Base-by-base conservation (phyloP, 176 grass and related monocot genomes). In the Oryza glaberrima region DNA sequence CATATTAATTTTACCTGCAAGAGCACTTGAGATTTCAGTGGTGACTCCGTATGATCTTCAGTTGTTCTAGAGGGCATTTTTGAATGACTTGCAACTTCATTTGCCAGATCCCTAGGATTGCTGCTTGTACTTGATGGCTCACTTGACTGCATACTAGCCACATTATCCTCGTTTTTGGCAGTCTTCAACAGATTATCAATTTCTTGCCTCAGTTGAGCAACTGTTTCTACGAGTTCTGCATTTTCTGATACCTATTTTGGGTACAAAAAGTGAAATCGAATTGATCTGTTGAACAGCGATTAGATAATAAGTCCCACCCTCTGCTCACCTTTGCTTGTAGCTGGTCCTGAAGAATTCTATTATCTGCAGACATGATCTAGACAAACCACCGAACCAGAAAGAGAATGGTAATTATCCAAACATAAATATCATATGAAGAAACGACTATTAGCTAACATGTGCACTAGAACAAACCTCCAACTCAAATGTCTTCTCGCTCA, bases 311-410 rank as follows among this genome's bases (percentile, higher is more conserved):
- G 65, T 46, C 72, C 43, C 32, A 54, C 43, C 40, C 2, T 72
- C 70, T 63, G 75, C 86, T 82, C 70, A 95, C 96, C 96, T 98
- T 98, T 76, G 83, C 74, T 85, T 95, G 93, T 36, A 98, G 83
- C 74, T 98, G 96, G 61, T 98, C 93, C 90, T 98, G 96, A 83
- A 98, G 96, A 87, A 98, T 88, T 83, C 93, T 95, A 88, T 98
- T 98, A 86, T 98, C 96, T 36, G 96, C 96, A 82, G 96, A 95
- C 91, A 95, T 98, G 70, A 98, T 98, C 96, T 98, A 73, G 20
- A 85, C 6, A 95, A 87, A 73, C 9, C 65, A 88, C 43, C 8
- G 19, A 65, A 43, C 4, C 23, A 54, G 32, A 73, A 72, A 75
- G 16, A 85, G 64, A 83, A 86, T 17, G 73, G 68, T 51, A 78